Evolutionary conservation across 2,329 filamentous ascomycete genomes (phyloP).

Genomic region (Leptodontidium sp.): DNA sequence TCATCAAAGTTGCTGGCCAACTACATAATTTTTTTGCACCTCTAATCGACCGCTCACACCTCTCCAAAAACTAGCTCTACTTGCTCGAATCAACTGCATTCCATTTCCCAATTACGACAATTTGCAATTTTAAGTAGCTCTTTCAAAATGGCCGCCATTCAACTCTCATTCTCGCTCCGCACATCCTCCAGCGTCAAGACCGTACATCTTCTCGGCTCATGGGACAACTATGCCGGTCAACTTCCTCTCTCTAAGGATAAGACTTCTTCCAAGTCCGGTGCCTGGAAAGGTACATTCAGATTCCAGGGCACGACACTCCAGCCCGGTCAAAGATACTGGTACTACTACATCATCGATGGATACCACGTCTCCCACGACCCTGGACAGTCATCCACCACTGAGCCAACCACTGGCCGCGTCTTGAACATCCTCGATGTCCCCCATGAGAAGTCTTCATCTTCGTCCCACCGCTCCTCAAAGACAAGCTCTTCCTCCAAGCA

Average conservation of each 20-base stretch:
- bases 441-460: slow-evolving; percentile 56
- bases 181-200: slow-evolving; percentile 97
- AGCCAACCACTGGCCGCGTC: slow-evolving; percentile 96
- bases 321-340: slow-evolving; percentile 96
- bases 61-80: slow-evolving; percentile 47
- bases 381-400: slow-evolving; percentile 84
- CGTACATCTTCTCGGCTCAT: slow-evolving; percentile 95
- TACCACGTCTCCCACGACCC: slow-evolving; percentile 98
- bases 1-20: slow-evolving; percentile 60
- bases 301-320: slow-evolving; percentile 89
- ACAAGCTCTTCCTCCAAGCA: slow-evolving; percentile 50
- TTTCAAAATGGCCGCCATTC: slow-evolving; percentile 83
- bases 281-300: slow-evolving; percentile 96
- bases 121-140: slow-evolving; percentile 45
- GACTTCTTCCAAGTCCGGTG: slow-evolving; percentile 82
- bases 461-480: slow-evolving; percentile 53
- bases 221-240: slow-evolving; percentile 96
- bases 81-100: slow-evolving; percentile 49
- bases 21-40: slow-evolving; percentile 59
- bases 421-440: slow-evolving; percentile 97
- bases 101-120: slow-evolving; percentile 44
- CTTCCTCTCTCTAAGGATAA: slow-evolving; percentile 93
- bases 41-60: slow-evolving; percentile 53
- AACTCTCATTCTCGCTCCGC: slow-evolving; percentile 94
- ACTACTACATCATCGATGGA: slow-evolving; percentile 99